phyloP scores from a whole-genome alignment of 306 rosid species.

The Sindora glabra region DNA sequence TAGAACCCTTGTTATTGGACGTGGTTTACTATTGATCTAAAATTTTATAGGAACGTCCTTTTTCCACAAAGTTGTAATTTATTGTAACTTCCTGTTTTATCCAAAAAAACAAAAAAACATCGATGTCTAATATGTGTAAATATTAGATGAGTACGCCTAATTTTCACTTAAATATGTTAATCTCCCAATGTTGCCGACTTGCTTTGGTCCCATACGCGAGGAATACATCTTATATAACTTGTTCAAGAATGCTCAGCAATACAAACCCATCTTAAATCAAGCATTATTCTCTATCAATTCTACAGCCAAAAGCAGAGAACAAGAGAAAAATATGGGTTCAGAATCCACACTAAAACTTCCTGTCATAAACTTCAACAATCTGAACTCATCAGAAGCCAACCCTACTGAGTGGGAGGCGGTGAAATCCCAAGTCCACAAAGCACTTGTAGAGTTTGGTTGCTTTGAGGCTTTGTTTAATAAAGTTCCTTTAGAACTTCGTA shows the following conservation, averaged over 20 bases:
- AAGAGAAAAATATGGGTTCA: slow-evolving; percentile 38
- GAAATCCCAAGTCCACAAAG: slow-evolving; percentile 44
- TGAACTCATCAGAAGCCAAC: slow-evolving; percentile 11
- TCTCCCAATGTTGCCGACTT: background rate
- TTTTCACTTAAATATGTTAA: background rate
- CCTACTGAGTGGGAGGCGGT: slow-evolving; percentile 42
- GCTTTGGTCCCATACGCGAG: no score
- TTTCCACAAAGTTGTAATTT: no score
- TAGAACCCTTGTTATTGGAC: no score
- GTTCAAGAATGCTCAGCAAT: background rate
- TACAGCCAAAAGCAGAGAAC: slow-evolving; percentile 6
- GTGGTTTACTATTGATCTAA: no score
- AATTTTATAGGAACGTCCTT: no score
- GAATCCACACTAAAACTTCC: slow-evolving; percentile 48
- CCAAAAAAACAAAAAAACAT: no score
- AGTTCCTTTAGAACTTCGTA: slow-evolving; percentile 31
- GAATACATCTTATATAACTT: background rate
- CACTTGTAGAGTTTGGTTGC: slow-evolving; percentile 59
- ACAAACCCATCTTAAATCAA: background rate
- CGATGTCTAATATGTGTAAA: no score
- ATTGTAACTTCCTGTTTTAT: no score
- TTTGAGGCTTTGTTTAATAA: slow-evolving; percentile 50
- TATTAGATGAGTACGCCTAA: no score
- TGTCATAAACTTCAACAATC: slow-evolving; percentile 34
- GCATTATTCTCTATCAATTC: no score